phyloP scores from a whole-genome alignment of 108 stramenopile genomes.

The Conticribra guillardii region DNA sequence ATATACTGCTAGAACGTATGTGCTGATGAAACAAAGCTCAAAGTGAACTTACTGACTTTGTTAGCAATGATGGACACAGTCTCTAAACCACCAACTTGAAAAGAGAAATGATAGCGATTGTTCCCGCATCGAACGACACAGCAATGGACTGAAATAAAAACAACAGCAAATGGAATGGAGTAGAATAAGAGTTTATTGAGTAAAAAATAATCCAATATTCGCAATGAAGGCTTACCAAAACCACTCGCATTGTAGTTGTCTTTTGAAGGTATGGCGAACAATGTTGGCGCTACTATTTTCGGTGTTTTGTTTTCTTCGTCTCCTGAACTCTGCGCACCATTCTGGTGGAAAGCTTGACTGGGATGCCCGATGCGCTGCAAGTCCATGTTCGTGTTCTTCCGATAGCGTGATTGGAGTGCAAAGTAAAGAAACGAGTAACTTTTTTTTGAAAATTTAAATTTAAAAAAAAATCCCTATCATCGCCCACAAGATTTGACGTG shows the following conservation, averaged over 20 bases:
- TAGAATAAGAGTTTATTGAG: too few relatives aligned
- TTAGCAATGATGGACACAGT: constrained; percentile 28
- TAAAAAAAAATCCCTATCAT: too few relatives aligned
- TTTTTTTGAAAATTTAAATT: too few relatives aligned
- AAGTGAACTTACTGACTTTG: constrained; percentile 16
- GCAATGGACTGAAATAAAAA: constrained; percentile 25
- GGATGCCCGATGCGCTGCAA: constrained; percentile 25
- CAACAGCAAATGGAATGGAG: too few relatives aligned
- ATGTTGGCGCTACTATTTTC: neutral
- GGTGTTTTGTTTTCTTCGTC: constrained; percentile 6
- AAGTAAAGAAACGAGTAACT: too few relatives aligned
- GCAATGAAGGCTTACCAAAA: too few relatives aligned
- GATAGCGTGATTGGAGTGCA: neutral
- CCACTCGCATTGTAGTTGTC: constrained; percentile 13
- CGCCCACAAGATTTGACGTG: too few relatives aligned
- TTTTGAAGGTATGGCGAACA: constrained; percentile 26
- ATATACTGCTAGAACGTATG: neutral
- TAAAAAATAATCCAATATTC: too few relatives aligned
- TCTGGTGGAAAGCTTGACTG: too few relatives aligned
- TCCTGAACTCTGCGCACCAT: too few relatives aligned
- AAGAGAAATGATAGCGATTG: constrained; percentile 24
- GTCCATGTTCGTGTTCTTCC: constrained; percentile 8
- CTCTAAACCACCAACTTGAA: constrained; percentile 23
- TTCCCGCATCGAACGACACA: constrained; percentile 26
- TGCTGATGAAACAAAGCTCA: neutral